Conservation (phyloP, 805 yeast genomes). For the Pachysolen tannophilus region DNA sequence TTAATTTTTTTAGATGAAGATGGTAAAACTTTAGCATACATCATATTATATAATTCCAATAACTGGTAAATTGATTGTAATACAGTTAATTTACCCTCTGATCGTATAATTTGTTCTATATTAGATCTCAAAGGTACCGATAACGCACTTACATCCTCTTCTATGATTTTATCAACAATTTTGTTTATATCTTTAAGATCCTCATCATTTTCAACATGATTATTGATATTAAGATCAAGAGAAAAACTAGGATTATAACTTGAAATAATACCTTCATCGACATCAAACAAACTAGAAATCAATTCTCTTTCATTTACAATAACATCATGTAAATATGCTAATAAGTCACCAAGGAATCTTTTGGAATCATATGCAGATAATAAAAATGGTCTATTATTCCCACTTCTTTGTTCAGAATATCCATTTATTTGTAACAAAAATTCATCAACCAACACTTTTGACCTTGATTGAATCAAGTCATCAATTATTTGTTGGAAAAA, state of each 20-base stretch:
- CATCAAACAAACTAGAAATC: constrained; percentile 51
- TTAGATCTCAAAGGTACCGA: constrained; percentile 54
- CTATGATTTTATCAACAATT: constrained; percentile 30
- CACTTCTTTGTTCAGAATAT: constrained; percentile 11
- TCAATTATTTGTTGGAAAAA: constrained; percentile 52
- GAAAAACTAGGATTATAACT: constrained; percentile 11
- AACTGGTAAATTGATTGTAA: constrained; percentile 55
- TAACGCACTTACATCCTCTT: constrained; percentile 43
- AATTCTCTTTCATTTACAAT: constrained; percentile 84
- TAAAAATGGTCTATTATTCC: constrained; percentile 39
- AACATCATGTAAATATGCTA: constrained; percentile 81
- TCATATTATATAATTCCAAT: constrained; percentile 58
- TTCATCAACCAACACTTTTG: constrained; percentile 56
- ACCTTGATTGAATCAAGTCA: constrained; percentile 62
- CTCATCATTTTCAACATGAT: constrained; percentile 12
- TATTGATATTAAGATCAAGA: too few species aligned
- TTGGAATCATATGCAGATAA: constrained; percentile 72
- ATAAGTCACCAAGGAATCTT: constrained; percentile 75
- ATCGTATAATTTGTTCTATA: constrained; percentile 59
- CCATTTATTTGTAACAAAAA: constrained; percentile 51
- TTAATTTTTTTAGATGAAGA: background rate
- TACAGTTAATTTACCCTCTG: constrained; percentile 49
- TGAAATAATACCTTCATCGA: constrained; percentile 18
- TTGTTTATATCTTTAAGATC: constrained; percentile 6
- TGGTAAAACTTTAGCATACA: constrained; percentile 45